A percentile compares a stretch with the other conserved stretches of the same genome.
These are phyloP conservation scores for Capsicum chinense DNA, from an alignment of 257 asterid species.

Conservation along the genomic window DNA sequence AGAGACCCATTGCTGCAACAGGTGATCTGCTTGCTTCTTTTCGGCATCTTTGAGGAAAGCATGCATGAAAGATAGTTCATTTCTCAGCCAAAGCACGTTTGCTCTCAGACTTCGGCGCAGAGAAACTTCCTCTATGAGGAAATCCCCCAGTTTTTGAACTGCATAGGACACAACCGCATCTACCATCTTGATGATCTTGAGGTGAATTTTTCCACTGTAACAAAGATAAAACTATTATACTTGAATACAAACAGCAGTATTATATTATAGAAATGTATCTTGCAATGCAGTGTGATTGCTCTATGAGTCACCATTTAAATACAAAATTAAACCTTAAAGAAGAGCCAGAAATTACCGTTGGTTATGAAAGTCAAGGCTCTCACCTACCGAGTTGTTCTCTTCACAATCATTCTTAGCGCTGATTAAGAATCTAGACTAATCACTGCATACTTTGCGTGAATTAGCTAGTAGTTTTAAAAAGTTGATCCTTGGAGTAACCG, in stretches of 20 bases:
- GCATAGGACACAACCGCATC: conserved; percentile 18
- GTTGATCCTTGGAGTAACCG: too few relatives aligned
- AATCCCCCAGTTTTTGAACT: conserved; percentile 19
- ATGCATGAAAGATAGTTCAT: conserved; percentile 10
- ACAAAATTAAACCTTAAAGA: neutral
- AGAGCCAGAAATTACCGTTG: neutral
- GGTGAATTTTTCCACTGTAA: neutral
- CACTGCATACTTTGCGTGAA: too few relatives aligned
- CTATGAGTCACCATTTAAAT: neutral
- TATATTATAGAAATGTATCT: neutral
- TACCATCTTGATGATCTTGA: neutral
- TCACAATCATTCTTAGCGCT: neutral
- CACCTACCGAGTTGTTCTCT: neutral
- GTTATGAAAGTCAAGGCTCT: neutral
- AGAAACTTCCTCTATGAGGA: conserved; percentile 16
- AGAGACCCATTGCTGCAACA: conserved; percentile 15
- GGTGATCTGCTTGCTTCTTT: conserved; percentile 15
- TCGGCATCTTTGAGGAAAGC: conserved; percentile 26
- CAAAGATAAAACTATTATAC: neutral
- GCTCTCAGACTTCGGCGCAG: neutral
- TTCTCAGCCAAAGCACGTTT: conserved; percentile 4
- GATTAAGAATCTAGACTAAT: neutral
- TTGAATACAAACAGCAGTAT: neutral
- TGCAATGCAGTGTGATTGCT: too few relatives aligned
- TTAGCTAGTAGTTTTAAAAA: neutral